Conservation (phyloP, 1,284 basidiomycete genomes). For the Gymnopus androsaceus region DNA sequence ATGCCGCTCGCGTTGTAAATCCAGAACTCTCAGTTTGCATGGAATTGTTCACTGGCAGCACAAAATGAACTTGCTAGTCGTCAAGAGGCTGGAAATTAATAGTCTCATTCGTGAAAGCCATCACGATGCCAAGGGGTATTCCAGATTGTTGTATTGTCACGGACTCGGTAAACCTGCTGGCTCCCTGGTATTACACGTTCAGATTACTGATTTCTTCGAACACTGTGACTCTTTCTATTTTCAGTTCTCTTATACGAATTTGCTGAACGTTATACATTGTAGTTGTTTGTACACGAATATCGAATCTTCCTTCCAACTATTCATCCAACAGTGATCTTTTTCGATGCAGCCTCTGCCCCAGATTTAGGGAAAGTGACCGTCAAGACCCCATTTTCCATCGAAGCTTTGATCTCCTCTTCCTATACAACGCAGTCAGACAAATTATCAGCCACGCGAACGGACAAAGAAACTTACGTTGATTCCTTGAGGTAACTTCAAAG, state of each 20-base stretch:
- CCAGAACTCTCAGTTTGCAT: constrained; percentile 95
- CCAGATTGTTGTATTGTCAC: constrained; percentile 81
- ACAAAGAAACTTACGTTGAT: constrained; percentile 20
- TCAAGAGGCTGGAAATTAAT: constrained; percentile 88
- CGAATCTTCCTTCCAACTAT: no score
- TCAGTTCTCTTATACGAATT: no score
- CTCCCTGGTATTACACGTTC: no score
- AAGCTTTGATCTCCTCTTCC: no score
- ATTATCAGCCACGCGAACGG: background rate
- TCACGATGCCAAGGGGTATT: constrained; percentile 88
- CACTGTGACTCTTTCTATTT: no score
- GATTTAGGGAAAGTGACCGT: no score
- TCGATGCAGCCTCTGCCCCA: no score
- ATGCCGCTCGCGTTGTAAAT: constrained; percentile 85
- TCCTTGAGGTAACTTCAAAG: constrained; percentile 20
- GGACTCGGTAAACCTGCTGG: constrained; percentile 91
- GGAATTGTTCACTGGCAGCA: constrained; percentile 94
- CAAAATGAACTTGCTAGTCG: constrained; percentile 91
- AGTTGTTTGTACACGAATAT: no score
- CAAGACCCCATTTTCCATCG: no score
- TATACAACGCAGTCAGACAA: background rate
- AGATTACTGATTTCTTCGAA: no score
- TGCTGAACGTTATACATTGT: no score
- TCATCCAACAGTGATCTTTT: no score
- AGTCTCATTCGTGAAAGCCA: constrained; percentile 90